A percentile compares a stretch with the other conserved stretches of the same genome.
These are phyloP conservation scores for Fusarium pilosicola DNA, from an alignment of 2,329 filamentous ascomycete species.

Conservation along the genomic window DNA sequence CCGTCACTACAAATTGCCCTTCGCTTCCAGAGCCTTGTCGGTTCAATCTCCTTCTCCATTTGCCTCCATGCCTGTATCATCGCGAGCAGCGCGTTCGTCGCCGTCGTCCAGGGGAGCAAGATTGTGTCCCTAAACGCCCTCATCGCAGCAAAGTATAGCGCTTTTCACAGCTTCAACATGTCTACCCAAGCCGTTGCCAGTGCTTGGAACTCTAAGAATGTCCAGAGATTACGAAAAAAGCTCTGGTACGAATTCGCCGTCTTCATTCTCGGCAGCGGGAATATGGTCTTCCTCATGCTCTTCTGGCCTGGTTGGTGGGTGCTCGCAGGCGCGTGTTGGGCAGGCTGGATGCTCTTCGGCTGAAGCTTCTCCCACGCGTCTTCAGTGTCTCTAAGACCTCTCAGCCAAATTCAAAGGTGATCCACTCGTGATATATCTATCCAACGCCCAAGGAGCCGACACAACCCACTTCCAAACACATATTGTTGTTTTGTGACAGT, in stretches of 20 bases:
- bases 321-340: conserved; percentile 51
- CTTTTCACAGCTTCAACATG: conserved; percentile 43
- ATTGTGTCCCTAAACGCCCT: conserved; percentile 43
- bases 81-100: conserved; percentile 42
- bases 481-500: conserved; percentile 1
- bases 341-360: conserved; percentile 48
- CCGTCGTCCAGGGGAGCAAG: conserved; percentile 39
- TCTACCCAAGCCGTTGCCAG: conserved; percentile 43
- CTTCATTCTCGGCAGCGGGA: conserved; percentile 61
- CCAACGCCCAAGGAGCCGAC: conserved; percentile 5
- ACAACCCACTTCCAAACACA: not conserved
- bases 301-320: conserved; percentile 69
- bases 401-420: conserved; percentile 16
- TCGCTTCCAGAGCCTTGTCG: conserved; percentile 50
- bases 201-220: conserved; percentile 52
- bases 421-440: conserved; percentile 17
- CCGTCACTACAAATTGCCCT: conserved; percentile 50
- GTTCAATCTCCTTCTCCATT: conserved; percentile 46
- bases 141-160: conserved; percentile 45
- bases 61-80: conserved; percentile 47
- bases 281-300: conserved; percentile 59
- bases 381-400: conserved; percentile 11
- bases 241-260: conserved; percentile 63
- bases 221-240: conserved; percentile 55
- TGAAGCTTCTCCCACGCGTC: conserved; percentile 41